phyloP scores from a whole-genome alignment of 2,329 filamentous ascomycete species.

The Penicillium fuscoglaucum region DNA sequence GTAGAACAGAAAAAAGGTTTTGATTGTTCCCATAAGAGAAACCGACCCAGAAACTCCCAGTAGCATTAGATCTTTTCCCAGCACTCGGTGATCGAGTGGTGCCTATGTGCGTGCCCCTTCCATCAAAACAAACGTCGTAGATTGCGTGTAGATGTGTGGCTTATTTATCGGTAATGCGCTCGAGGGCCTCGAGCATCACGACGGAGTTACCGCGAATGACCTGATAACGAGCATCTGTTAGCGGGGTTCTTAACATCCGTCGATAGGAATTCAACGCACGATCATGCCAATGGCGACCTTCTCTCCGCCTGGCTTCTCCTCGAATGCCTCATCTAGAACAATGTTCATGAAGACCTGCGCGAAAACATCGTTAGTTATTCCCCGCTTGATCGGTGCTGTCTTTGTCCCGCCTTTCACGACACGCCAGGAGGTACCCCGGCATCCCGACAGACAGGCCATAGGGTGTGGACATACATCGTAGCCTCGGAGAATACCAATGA shows the following conservation, averaged over 20 bases:
- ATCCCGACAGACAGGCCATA: background rate
- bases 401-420: no score
- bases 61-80: constrained; percentile 33
- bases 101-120: constrained; percentile 13
- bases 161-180: constrained; percentile 48
- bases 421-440: no score
- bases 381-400: background rate
- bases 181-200: constrained; percentile 80
- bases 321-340: constrained; percentile 92
- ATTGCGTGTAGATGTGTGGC: constrained; percentile 14
- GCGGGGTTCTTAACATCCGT: background rate
- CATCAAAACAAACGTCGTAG: constrained; percentile 17
- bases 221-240: constrained; percentile 44
- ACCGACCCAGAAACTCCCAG: constrained; percentile 41
- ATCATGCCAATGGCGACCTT: constrained; percentile 91
- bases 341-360: constrained; percentile 93
- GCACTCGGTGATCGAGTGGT: constrained; percentile 15
- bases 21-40: constrained; percentile 36
- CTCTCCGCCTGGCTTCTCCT: constrained; percentile 89
- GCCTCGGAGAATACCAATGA: constrained; percentile 88
- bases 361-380: constrained; percentile 8
- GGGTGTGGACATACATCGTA: constrained; percentile 73
- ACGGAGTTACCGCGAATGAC: constrained; percentile 98
- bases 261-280: constrained; percentile 52
- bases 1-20: constrained; percentile 27